Base-by-base conservation (phyloP, 106 monocot genomes). In the Dioscorea dumetorum region DNA sequence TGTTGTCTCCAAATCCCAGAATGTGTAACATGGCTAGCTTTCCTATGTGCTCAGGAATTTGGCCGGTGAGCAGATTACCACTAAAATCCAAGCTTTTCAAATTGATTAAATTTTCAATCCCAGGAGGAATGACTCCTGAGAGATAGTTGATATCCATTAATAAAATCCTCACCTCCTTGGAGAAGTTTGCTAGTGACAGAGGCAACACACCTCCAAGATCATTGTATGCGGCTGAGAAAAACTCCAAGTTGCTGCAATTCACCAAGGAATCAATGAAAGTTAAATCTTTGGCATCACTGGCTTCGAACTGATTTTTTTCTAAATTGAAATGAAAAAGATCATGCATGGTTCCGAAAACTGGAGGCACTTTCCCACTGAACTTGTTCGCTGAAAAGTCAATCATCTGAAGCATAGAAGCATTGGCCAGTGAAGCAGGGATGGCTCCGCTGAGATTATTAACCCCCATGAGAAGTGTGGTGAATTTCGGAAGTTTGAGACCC, bases 1-100 rank as follows among this genome's bases (percentile, higher is more conserved):
- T 22, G 60, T 76, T 76, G 21, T 13, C 12, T 17, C 4, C 4
- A 17, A 75, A 60, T 2, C 16, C 58, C 52, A 75, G 24, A n/a
- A 12, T 10, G 0, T 51, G 22, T n/a, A 75, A 33, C 2, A 24
- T 49, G 12, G 4, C 0, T 33, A 68, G 67, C 17, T 61, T 51
- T 24, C 68, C 67, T 22, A 75, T 34, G 16, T 50, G 21, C 1
- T 28, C 60, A 17, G 68, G 75, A 24, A 74, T 74, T 3, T 6
- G n/a, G 48, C 67, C 75, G 0, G 24, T 24, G 41, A 75, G 59
- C 0, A 8, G 28, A 19, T 68, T 75, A 10, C 5, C 21, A 16
- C 5, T 60, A 13, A 23, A 60, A 22, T 60, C 24, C 60, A 60
- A 8, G 12, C 21, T 8, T 6, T 21, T 12, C 28, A 60, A 23